Evolutionary conservation across 169 alveolate genomes (phyloP), one percentile per base, ranked within the genome.

Genomic region (Plasmodium gaboni): DNA sequence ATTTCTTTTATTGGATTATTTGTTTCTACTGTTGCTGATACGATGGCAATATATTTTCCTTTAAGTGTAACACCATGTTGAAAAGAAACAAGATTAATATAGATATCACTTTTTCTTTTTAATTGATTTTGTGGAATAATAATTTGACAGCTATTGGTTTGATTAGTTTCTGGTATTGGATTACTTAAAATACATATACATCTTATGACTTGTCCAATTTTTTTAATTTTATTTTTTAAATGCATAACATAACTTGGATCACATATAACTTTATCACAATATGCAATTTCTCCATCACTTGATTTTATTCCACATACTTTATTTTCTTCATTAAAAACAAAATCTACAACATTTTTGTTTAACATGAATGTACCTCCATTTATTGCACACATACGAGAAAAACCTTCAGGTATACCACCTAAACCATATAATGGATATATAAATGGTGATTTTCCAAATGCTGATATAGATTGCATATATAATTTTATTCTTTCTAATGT

Each of bases 351-450:
- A 59, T 96, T 96, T 73, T 98, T 97, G 92, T 98, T 97, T 63
- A 98, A 94, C 99, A 98, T 98, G 94, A 96, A 98, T 26, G 99
- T 97, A 64, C 99, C 99, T 1, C 99, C 99, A 92, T 98, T 96
- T 65, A 98, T 96, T 76, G 99, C 99, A 85, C 98, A 97, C 89
- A 97, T 92, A 90, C 99, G 92, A 26, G 99, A 96, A 94, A 97
- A 97, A 42, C 99, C 99, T 92, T 98, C 99, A 9, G 99, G 99
- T 28, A 98, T 96, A n/a, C 99, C 99, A 48, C 99, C 99, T 6
- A 98, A 97, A 8, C 99, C 99, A 92, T 98, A 98, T 24, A 98
- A 95, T 7, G 99, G 99, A 86, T 98, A 98, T 60, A 98, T 98
- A 96, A 98, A 98, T 42, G 99, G 99, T 19, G 99, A 96, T 67